These are phyloP conservation scores for Graphilbum ipis-grandicollis DNA, from an alignment of 2,329 filamentous ascomycete species.

Conservation along the genomic window DNA sequence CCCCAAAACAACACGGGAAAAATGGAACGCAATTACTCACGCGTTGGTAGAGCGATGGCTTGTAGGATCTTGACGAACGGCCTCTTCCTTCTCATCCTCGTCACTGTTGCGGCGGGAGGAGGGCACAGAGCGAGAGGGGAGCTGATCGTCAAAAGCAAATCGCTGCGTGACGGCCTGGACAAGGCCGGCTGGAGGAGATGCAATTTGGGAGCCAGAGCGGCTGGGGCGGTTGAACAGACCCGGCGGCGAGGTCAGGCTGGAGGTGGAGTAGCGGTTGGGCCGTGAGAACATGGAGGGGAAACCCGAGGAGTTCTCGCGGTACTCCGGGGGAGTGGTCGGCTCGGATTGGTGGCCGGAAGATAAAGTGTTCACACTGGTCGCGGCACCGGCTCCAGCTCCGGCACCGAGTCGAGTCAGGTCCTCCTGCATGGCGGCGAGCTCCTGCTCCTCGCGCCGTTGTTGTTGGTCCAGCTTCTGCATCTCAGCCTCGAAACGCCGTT, in stretches of 20 bases:
- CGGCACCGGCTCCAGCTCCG: conserved; percentile 8
- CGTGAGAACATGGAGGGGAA: conserved; percentile 70
- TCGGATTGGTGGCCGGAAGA: conserved; percentile 66
- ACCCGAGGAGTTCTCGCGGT: conserved; percentile 52
- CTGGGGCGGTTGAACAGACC: conserved; percentile 50
- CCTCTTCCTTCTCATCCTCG: conserved; percentile 70
- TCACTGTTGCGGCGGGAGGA: conserved; percentile 81
- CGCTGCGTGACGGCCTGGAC: conserved; percentile 23
- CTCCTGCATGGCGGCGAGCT: conserved; percentile 71
- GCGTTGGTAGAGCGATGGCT: conserved; percentile 58
- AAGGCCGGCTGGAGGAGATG: conserved; percentile 54
- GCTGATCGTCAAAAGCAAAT: conserved; percentile 42
- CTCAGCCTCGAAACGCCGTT: conserved; percentile 76
- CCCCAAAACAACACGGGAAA: not conserved
- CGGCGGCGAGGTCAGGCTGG: conserved; percentile 69
- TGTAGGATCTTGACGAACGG: conserved; percentile 49
- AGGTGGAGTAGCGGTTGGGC: conserved; percentile 76
- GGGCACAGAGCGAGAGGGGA: conserved; percentile 74
- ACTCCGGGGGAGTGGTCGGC: conserved; percentile 90
- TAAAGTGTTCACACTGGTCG: conserved; percentile 17
- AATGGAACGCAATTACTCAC: conserved; percentile 39
- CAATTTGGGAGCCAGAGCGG: conserved; percentile 62
- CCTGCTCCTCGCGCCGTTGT: conserved; percentile 65
- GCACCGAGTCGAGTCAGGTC: conserved; percentile 44
- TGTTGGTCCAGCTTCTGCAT: conserved; percentile 81